Evolutionary conservation across 495 filamentous ascomycete species (phyloP), one percentile per base, ranked within the genome.

Genomic region (Glarea lozoyensis): DNA sequence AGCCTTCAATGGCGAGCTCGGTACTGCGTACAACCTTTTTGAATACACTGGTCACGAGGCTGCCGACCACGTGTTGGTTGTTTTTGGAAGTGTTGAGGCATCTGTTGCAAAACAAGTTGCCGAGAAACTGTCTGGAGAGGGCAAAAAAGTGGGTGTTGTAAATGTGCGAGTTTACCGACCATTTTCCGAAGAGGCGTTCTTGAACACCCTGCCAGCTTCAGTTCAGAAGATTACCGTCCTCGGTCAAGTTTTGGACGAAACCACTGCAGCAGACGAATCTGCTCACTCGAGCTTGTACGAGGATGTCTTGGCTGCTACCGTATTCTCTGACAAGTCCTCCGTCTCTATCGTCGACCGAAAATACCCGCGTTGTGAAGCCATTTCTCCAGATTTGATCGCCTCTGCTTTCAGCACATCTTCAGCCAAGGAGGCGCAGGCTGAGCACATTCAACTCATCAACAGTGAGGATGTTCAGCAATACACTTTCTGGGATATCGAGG

Each of bases 81-180:
- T 85, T 20, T 94, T 98, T 53, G 92, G 92, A 45, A 93, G 84
- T 40, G 78, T 86, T 4, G 92, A 98, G 66, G 80, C 85, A 15
- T 83, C 89, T 45, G 67, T 97, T 36, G 79, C 85, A 50, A 76
- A 82, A 41, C 88, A 94, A 62, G 77, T 97, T 38, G 84, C 86
- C 2, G 65, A 75, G 24, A 78, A 78, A 17, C 66, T 97, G 39
- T 72, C 79, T 18, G 76, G 76, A 49, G 70, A 78, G 45, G 87
- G 81, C 49, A 70, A 74, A 41, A 82, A 78, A 58, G 74, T 96
- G 42, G 92, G 92, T 46, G 85, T 88, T 15, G 66, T 98, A 53
- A 88, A 84, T 50, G 90, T 97, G 37, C 82, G 92, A 43, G 73
- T 98, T 38, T 97, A 96, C 68, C 77, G 88, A 21, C 92, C 92